phyloP scores from a whole-genome alignment of 164 flowering plant genomes.

The Tinospora cordifolia region DNA sequence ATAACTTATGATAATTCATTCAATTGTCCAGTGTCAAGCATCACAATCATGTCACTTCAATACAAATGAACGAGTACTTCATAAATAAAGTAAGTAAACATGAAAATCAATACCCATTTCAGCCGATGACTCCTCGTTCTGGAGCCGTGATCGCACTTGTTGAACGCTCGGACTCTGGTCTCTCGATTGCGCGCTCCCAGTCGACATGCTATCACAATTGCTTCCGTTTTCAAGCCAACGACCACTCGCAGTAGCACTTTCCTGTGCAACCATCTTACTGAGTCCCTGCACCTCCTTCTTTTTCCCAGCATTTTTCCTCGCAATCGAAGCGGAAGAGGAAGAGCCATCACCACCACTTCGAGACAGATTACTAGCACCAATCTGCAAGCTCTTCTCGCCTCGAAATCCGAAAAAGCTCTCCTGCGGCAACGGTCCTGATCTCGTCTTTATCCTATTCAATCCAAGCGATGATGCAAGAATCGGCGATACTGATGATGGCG shows the following conservation, averaged over 20 bases:
- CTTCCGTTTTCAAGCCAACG: slow-evolving; percentile 34
- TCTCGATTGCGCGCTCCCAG: slow-evolving; percentile 41
- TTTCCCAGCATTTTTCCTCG: slow-evolving; percentile 23
- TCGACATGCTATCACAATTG: slow-evolving; percentile 42
- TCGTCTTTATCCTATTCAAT: slow-evolving; percentile 80
- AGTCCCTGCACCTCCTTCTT: slow-evolving; percentile 28
- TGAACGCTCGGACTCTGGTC: slow-evolving; percentile 51
- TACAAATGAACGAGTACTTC: neutral
- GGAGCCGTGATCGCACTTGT: slow-evolving; percentile 29
- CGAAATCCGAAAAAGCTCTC: slow-evolving; percentile 74
- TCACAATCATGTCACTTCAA: neutral
- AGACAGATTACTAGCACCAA: slow-evolving; percentile 69
- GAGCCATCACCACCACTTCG: neutral
- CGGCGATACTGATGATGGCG: slow-evolving; percentile 39
- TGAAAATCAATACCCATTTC: slow-evolving; percentile 19
- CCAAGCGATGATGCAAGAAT: slow-evolving; percentile 82
- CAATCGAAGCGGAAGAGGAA: slow-evolving; percentile 4
- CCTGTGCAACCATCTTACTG: slow-evolving; percentile 13
- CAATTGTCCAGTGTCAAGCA: neutral
- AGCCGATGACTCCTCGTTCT: slow-evolving; percentile 36
- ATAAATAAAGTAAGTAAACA: neutral
- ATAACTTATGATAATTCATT: neutral
- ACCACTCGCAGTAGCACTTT: neutral
- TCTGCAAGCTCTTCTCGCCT: slow-evolving; percentile 37
- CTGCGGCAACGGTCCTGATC: slow-evolving; percentile 96